A percentile compares a stretch with the other conserved stretches of the same genome.
Evolutionary conservation across 225 moss, liverwort and hornwort species (phyloP).

Genomic region (Sphagnum contortum): DNA sequence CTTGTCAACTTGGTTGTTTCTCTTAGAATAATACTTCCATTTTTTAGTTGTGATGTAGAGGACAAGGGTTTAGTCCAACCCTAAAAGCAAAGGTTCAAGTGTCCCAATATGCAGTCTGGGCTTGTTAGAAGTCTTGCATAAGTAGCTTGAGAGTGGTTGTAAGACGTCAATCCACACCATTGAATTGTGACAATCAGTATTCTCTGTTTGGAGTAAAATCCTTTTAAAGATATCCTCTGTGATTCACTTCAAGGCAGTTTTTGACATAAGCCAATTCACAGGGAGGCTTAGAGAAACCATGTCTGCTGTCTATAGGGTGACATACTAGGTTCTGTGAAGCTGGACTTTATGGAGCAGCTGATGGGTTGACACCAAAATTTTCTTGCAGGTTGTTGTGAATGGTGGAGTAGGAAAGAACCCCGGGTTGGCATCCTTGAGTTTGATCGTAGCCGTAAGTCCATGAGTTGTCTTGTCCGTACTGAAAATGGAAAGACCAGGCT

Average conservation of each 20-base stretch:
- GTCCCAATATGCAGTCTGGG: too few relatives aligned
- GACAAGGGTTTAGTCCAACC: neutral
- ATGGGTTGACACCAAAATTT: too few relatives aligned
- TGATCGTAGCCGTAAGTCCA: conserved; percentile 84
- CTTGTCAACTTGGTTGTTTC: neutral
- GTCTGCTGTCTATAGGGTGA: too few relatives aligned
- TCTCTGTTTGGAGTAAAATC: neutral
- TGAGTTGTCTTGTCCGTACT: conserved; percentile 65
- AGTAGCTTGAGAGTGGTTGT: neutral
- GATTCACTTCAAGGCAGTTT: too few relatives aligned
- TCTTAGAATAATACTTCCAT: neutral
- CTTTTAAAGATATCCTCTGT: too few relatives aligned
- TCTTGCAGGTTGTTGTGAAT: conserved; percentile 64
- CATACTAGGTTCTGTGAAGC: too few relatives aligned
- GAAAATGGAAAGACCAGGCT: conserved; percentile 52
- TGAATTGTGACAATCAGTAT: neutral
- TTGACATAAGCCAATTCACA: too few relatives aligned
- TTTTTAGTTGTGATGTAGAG: neutral
- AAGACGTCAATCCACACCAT: neutral
- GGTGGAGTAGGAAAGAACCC: conserved; percentile 45
- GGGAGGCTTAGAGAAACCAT: too few relatives aligned
- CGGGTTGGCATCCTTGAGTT: conserved; percentile 75
- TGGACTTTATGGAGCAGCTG: too few relatives aligned
- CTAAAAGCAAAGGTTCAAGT: too few relatives aligned
- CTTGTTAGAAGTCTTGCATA: too few relatives aligned